These are phyloP conservation scores for Pythium dissimile DNA, from an alignment of 352 stramenopile genomes.

Conservation along the genomic window DNA sequence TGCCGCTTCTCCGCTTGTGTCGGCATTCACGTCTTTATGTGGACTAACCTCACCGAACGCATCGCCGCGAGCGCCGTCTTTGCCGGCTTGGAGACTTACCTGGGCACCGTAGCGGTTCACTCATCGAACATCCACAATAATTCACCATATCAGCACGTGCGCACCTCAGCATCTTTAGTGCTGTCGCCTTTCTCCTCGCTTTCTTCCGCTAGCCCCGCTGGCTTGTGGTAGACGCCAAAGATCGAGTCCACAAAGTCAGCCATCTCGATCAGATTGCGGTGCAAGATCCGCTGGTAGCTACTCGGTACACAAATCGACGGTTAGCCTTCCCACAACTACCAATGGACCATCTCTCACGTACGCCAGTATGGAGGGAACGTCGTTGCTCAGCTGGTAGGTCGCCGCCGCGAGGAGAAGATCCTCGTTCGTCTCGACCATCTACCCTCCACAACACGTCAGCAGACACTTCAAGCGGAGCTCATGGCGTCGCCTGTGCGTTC, in stretches of 20 bases:
- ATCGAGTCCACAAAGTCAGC: constrained; percentile 73
- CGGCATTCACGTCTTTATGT: constrained; percentile 11
- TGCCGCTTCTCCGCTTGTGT: constrained; percentile 15
- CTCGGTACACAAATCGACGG: no score
- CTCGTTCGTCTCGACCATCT: constrained; percentile 79
- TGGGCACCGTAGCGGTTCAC: no score
- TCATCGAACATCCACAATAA: no score
- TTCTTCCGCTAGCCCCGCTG: neutral
- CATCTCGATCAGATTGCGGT: constrained; percentile 80
- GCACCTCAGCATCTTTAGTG: no score
- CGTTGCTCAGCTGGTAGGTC: constrained; percentile 55
- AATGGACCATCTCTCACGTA: constrained; percentile 31
- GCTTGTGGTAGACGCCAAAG: constrained; percentile 69
- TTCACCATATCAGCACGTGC: no score
- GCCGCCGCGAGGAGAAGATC: constrained; percentile 60
- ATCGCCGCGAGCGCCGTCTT: neutral
- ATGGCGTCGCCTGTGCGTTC: neutral
- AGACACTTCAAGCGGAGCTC: neutral
- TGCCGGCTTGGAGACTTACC: neutral
- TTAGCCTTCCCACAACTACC: no score
- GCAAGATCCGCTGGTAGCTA: constrained; percentile 71
- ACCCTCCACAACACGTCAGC: neutral
- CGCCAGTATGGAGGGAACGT: constrained; percentile 48
- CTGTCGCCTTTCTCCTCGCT: no score
- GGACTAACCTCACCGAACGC: neutral